These are phyloP conservation scores for Acrocalymma vagum DNA, from an alignment of 2,329 filamentous ascomycete genomes.

Conservation along the genomic window DNA sequence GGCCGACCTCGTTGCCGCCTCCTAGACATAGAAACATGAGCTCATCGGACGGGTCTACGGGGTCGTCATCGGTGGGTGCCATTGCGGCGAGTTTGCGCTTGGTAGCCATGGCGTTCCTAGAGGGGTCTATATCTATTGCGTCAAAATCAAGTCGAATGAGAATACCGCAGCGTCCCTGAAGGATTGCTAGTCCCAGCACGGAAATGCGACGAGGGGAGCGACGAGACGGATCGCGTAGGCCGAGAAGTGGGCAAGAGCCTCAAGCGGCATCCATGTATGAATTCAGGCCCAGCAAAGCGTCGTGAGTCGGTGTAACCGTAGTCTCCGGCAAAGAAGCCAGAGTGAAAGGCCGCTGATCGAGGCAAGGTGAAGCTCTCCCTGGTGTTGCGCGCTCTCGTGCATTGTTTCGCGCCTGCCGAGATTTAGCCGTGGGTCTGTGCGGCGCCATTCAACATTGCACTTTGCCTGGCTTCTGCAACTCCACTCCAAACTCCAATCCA, in stretches of 20 bases:
- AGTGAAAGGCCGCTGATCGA: conserved; percentile 4
- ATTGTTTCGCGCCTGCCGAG: conserved; percentile 41
- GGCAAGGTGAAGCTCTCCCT: too few species aligned
- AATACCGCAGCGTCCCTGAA: too few species aligned
- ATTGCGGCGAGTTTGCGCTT: conserved; percentile 89
- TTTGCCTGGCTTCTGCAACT: conserved; percentile 14
- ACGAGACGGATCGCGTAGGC: too few species aligned
- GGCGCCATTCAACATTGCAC: conserved; percentile 28
- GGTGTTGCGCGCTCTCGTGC: conserved; percentile 23
- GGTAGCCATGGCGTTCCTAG: conserved; percentile 73
- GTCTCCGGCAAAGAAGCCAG: background rate
- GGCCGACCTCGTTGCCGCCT: conserved; percentile 94
- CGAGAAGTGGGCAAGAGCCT: too few species aligned
- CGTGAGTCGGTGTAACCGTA: too few species aligned
- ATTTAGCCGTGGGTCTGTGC: conserved; percentile 25
- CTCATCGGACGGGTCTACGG: conserved; percentile 91
- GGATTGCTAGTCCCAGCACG: too few species aligned
- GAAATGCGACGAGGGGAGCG: too few species aligned
- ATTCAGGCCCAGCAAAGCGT: too few species aligned
- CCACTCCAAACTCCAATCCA: conserved; percentile 18
- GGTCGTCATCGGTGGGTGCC: conserved; percentile 80
- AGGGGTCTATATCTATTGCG: background rate
- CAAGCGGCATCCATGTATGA: too few species aligned
- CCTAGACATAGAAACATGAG: conserved; percentile 93
- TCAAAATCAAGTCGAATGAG: too few species aligned